Evolutionary conservation across 225 moss, liverwort and hornwort species (phyloP).

Genomic region (Ulota crispa): DNA sequence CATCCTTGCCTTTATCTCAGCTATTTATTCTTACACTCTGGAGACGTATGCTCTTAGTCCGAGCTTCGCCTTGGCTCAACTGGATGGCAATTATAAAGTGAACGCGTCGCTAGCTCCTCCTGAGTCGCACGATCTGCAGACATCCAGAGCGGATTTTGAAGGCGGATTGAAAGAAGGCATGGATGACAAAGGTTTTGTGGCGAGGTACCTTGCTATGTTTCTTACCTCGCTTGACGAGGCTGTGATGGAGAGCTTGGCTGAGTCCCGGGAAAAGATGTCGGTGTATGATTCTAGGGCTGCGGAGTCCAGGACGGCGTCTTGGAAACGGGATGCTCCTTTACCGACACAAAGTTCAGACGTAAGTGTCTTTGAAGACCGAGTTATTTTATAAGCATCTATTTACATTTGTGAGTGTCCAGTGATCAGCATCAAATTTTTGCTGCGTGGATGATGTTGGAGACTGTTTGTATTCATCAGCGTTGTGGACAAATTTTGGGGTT

Average conservation of each 20-base stretch:
- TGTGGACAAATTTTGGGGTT: no score
- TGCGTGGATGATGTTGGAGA: constrained; percentile 5
- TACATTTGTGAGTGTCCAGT: background rate
- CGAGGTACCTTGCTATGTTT: constrained; percentile 49
- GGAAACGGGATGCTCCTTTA: constrained; percentile 39
- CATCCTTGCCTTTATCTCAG: constrained; percentile 42
- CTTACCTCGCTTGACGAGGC: constrained; percentile 53
- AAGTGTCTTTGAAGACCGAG: background rate
- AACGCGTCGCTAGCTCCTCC: constrained; percentile 33
- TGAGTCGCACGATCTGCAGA: constrained; percentile 41
- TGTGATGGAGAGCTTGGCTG: constrained; percentile 52
- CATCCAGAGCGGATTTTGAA: constrained; percentile 39
- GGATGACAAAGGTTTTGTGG: constrained; percentile 55
- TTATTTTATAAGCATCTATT: background rate
- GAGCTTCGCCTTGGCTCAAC: constrained; percentile 42
- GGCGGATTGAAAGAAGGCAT: constrained; percentile 38
- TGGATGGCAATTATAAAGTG: constrained; percentile 40
- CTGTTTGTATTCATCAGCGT: no score
- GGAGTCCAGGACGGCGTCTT: constrained; percentile 39
- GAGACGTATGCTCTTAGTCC: constrained; percentile 53
- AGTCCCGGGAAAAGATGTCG: constrained; percentile 49
- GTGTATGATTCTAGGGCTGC: constrained; percentile 49
- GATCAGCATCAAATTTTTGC: background rate
- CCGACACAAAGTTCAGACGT: constrained; percentile 29
- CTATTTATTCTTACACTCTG: constrained; percentile 44